phyloP scores from a whole-genome alignment of 2,329 filamentous ascomycete species.

The Myriosclerotinia curreyana region DNA sequence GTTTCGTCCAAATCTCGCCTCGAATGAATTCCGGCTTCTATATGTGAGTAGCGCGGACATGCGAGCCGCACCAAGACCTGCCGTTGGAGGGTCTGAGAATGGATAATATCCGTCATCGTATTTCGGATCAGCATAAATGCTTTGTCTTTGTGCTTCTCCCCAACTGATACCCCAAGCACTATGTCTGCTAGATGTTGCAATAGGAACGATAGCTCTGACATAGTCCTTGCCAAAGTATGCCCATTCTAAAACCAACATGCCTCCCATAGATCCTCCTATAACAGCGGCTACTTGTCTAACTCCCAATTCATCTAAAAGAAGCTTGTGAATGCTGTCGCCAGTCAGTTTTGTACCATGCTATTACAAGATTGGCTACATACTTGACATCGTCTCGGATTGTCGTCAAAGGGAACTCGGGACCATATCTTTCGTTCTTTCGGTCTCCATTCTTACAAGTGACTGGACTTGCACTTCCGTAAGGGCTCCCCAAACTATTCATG shows the following conservation, averaged over 20 bases:
- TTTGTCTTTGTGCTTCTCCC: constrained; percentile 84
- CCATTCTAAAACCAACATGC: constrained; percentile 90
- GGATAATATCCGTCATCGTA: constrained; percentile 96
- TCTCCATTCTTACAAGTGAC: constrained; percentile 87
- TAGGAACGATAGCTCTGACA: constrained; percentile 75
- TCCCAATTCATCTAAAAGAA: constrained; percentile 76
- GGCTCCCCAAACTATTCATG: constrained; percentile 81
- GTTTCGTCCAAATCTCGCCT: constrained; percentile 90
- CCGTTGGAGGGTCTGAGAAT: constrained; percentile 79
- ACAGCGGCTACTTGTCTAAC: constrained; percentile 75
- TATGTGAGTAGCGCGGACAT: constrained; percentile 98
- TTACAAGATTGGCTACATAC: constrained; percentile 50
- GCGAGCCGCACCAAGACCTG: constrained; percentile 86
- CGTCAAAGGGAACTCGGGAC: constrained; percentile 92
- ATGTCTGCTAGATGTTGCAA: constrained; percentile 79
- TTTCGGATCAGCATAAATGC: constrained; percentile 97
- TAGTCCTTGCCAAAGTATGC: constrained; percentile 87
- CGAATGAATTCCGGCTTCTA: constrained; percentile 93
- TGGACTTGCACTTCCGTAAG: constrained; percentile 83
- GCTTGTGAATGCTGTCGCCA: constrained; percentile 65
- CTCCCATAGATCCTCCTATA: constrained; percentile 80
- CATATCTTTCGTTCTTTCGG: constrained; percentile 70
- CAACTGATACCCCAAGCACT: constrained; percentile 90
- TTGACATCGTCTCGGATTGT: constrained; percentile 95
- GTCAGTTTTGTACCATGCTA: constrained; percentile 25